Evolutionary conservation across 2,329 filamentous ascomycete genomes (phyloP), one percentile per base, ranked within the genome.

Genomic region (Colletotrichum sp.): DNA sequence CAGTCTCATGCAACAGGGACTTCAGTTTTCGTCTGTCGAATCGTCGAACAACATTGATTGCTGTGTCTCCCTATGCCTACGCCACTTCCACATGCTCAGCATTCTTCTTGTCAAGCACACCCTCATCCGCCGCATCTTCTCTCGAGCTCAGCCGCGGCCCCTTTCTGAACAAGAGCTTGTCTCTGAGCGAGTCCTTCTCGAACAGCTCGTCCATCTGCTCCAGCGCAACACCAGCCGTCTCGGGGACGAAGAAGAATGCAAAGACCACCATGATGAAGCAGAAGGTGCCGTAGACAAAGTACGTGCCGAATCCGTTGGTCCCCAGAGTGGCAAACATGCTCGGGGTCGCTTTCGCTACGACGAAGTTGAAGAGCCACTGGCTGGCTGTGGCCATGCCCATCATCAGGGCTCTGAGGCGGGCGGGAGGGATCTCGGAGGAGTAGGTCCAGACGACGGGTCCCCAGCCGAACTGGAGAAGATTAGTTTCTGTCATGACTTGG

Each of bases 351-450:
- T 91, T 85, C 8, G 92, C 90, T 21, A 93, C 90, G 3, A 92
- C 91, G 52, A 93, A 89, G 78, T 93, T 93, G 82, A 93, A 93
- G 1, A 93, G 81, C 91, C 91, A 92, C 79, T 93, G 91, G 1
- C 89, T 92, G 3, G 91, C 90, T 0, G 92, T 91, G 0, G 90
- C 91, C 60, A 93, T 86, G 2, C 90, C 87, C 13, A 93, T 91
- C 76, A 92, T 93, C 73, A 91, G 84, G 12, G 88, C 89, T 52
- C 92, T 83, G 4, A 93, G 86, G 16, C 92, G 85, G 7, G 90
- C 90, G 1, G 90, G 90, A 1, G 91, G 91, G 71, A 93, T 93
- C 80, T 93, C 92, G 2, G 89, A 90, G 12, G 92, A 88, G 78
- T 92, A 92, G 0, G 81, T 76, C 80, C 81, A 82, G 10, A 80